Evolutionary conservation across 345 rosid species (phyloP).

Genomic region (Populus nigra): DNA sequence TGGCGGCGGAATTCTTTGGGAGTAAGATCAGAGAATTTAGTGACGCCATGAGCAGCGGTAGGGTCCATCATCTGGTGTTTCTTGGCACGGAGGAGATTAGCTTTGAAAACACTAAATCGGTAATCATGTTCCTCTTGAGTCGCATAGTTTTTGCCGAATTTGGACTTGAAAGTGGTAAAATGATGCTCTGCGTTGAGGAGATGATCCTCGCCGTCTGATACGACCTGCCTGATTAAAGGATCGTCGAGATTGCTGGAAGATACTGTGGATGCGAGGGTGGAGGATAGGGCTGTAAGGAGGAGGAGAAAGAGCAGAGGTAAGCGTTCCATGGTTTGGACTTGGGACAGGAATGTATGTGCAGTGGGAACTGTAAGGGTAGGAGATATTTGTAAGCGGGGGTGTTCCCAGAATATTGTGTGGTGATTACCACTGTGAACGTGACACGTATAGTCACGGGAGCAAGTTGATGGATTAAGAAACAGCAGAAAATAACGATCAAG

Average conservation of each 20-base stretch:
- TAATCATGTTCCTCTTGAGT: slow-evolving; percentile 63
- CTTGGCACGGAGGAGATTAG: slow-evolving; percentile 61
- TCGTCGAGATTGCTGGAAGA: slow-evolving; percentile 15
- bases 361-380: background rate
- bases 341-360: background rate
- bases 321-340: slow-evolving; percentile 7
- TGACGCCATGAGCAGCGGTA: slow-evolving; percentile 78
- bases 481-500: too few species aligned
- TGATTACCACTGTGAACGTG: background rate
- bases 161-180: slow-evolving; percentile 24
- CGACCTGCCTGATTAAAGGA: slow-evolving; percentile 25
- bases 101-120: slow-evolving; percentile 55
- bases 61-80: slow-evolving; percentile 82
- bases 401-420: background rate
- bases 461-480: too few species aligned
- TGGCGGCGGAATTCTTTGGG: slow-evolving; percentile 56
- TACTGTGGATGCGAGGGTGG: background rate
- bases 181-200: slow-evolving; percentile 24
- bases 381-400: background rate
- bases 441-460: background rate
- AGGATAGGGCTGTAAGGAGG: background rate
- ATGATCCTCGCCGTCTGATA: slow-evolving; percentile 14
- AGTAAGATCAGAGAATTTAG: slow-evolving; percentile 89
- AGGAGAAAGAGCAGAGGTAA: slow-evolving; percentile 6
- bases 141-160: slow-evolving; percentile 23